Base-by-base conservation (phyloP, 768 basidiomycete species). In the Dictyophora rubrovolvata region DNA sequence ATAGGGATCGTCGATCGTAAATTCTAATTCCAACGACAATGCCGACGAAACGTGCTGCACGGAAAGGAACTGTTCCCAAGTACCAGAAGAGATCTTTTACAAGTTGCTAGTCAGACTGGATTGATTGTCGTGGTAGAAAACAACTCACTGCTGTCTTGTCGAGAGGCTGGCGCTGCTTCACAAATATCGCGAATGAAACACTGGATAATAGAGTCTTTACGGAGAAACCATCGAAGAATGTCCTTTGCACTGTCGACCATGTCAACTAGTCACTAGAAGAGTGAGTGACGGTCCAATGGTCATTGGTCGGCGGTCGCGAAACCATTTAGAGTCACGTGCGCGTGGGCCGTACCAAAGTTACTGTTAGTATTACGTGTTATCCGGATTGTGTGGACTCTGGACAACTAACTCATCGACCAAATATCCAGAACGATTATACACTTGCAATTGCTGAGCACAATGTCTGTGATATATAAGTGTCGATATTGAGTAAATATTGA, bases 51-150 rank as follows among this genome's bases (percentile, higher is more conserved):
- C 72, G 68, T 17, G 87, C 82, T 1, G 70, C 80, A 14, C 87
- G 74, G 68, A 87, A 89, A 3, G 89, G 89, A 1, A 85, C 75
- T 17, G 82, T 71, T 10, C 86, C 85, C 14, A 91, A 70, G 55
- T 59, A 61, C 60, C 54, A 62, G 46, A 55, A 42, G 12, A 48
- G 21, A 20, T 62, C 60, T 46, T 46, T 55, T 47, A 57, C 42
- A 56, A 34, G n/a, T 7, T 5, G 21, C 18, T 23, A 21, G 34
- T 9, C n/a, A n/a, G 8, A 14, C 53, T 50, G 28, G 23, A 10
- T 22, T 48, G 47, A 28, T 55, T n/a, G 56, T 48, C 61, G 23
- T 21, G 28, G 17, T 48, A 42, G 52, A 56, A 54, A 21, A 36
- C 16, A 33, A 16, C 34, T 60, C 36, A 59, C 68, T 75, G 75